These are phyloP conservation scores for Tritrichomonas foetus DNA, from an alignment of 208 protist genomes.

Conservation along the genomic window DNA sequence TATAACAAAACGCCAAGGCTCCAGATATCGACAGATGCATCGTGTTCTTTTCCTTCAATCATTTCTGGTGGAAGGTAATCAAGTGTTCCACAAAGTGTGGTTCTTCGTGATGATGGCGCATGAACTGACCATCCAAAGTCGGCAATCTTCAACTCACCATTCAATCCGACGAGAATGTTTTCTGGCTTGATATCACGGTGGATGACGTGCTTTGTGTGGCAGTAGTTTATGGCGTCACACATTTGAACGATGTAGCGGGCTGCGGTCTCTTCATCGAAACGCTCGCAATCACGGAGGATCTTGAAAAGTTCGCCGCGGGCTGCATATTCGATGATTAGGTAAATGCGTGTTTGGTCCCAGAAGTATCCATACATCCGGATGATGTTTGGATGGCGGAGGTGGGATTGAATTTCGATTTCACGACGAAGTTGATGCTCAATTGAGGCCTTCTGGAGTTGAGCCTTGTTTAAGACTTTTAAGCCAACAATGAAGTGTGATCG, in stretches of 20 bases:
- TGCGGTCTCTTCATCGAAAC: conserved; percentile 30
- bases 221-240: conserved; percentile 43
- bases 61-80: conserved; percentile 97
- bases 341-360: conserved; percentile 88
- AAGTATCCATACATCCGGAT: conserved; percentile 89
- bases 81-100: conserved; percentile 89
- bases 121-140: conserved; percentile 99
- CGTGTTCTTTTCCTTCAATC: conserved; percentile 54
- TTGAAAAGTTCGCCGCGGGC: conserved; percentile 94
- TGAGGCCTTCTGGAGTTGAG: conserved; percentile 80
- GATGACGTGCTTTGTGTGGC: neutral
- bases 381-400: conserved; percentile 91
- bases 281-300: conserved; percentile 37
- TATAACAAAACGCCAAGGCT: no score
- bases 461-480: conserved; percentile 87
- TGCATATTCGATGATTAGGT: conserved; percentile 96
- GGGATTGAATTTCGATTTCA: conserved; percentile 97
- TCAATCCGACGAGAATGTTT: conserved; percentile 28
- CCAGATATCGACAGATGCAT: conserved; percentile 50
- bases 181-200: neutral
- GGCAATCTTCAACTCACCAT: conserved; percentile 90
- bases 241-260: conserved; percentile 77
- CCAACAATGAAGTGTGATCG: conserved; percentile 92
- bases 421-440: conserved; percentile 91
- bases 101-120: conserved; percentile 71